A percentile compares a stretch with the other conserved stretches of the same genome.
Evolutionary conservation across 169 alveolate species (phyloP).

Genomic region (Eimeria sp.): DNA sequence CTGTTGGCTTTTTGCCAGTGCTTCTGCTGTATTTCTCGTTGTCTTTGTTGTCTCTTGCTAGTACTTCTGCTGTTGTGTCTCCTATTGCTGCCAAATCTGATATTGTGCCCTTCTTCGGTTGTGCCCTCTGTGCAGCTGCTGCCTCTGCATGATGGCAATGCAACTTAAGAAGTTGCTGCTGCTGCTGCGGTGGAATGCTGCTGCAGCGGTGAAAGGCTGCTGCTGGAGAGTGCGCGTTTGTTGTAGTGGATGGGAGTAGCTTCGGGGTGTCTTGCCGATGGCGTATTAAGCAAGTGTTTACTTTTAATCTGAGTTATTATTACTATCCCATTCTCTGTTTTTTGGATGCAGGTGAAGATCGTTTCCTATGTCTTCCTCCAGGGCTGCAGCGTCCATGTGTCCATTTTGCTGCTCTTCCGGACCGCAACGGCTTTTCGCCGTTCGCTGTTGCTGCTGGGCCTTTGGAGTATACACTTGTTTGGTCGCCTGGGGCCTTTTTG

Average conservation of each 20-base stretch:
- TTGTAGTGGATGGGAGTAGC: background rate
- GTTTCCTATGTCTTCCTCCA: slow-evolving; percentile 39
- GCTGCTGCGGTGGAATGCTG: background rate
- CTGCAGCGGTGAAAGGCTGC: slow-evolving; percentile 3
- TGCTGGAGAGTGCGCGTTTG: background rate
- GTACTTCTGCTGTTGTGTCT: slow-evolving; percentile 17
- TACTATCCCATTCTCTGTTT: background rate
- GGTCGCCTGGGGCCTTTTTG: slow-evolving; percentile 66
- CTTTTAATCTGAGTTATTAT: background rate
- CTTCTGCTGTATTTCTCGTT: background rate
- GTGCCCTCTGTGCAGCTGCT: background rate
- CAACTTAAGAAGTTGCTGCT: background rate
- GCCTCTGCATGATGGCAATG: background rate
- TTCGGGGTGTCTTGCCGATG: background rate
- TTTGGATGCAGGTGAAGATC: slow-evolving; percentile 45
- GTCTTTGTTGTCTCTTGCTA: background rate
- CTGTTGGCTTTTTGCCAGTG: background rate
- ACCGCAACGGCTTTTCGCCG: slow-evolving; percentile 66
- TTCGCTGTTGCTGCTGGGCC: slow-evolving; percentile 44
- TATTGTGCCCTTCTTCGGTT: background rate
- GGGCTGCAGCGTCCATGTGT: slow-evolving; percentile 50
- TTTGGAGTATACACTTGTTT: slow-evolving; percentile 46
- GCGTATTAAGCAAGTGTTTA: background rate
- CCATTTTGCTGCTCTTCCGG: slow-evolving; percentile 51
- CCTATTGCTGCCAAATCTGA: background rate